Conservation (phyloP, 495 filamentous ascomycete species). For the Cladorrhinum samala region DNA sequence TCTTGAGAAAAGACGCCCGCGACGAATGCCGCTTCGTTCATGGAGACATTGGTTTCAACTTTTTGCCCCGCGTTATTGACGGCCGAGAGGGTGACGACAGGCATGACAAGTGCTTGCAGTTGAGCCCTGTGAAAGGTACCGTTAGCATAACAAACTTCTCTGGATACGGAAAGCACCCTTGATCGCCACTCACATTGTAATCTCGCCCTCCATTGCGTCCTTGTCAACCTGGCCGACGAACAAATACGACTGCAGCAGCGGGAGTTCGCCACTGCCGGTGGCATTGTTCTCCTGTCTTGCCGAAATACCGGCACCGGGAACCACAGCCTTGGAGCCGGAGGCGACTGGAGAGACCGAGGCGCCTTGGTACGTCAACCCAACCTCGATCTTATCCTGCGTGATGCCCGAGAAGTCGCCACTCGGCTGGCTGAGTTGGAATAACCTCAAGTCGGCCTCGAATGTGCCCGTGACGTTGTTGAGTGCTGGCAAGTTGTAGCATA, state of each 20-base stretch:
- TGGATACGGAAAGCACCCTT: not conserved
- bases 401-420: constrained; percentile 53
- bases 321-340: constrained; percentile 10
- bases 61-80: constrained; percentile 34
- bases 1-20: constrained; percentile 57
- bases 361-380: constrained; percentile 52
- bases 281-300: no score
- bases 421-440: constrained; percentile 57
- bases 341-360: constrained; percentile 50
- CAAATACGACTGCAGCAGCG: constrained; percentile 44
- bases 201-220: constrained; percentile 30
- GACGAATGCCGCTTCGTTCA: constrained; percentile 62
- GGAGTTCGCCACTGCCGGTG: constrained; percentile 12
- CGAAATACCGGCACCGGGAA: constrained; percentile 3
- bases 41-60: constrained; percentile 56
- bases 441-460: constrained; percentile 64
- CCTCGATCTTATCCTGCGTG: constrained; percentile 47
- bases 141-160: constrained; percentile 23
- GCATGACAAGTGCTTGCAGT: constrained; percentile 56
- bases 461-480: constrained; percentile 56
- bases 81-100: constrained; percentile 54
- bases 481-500: constrained; percentile 68
- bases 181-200: constrained; percentile 35
- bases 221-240: constrained; percentile 50
- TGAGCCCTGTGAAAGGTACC: constrained; percentile 35